These are phyloP conservation scores for Colletotrichum kahawae DNA, from an alignment of 2,329 filamentous ascomycete genomes.

Conservation along the genomic window DNA sequence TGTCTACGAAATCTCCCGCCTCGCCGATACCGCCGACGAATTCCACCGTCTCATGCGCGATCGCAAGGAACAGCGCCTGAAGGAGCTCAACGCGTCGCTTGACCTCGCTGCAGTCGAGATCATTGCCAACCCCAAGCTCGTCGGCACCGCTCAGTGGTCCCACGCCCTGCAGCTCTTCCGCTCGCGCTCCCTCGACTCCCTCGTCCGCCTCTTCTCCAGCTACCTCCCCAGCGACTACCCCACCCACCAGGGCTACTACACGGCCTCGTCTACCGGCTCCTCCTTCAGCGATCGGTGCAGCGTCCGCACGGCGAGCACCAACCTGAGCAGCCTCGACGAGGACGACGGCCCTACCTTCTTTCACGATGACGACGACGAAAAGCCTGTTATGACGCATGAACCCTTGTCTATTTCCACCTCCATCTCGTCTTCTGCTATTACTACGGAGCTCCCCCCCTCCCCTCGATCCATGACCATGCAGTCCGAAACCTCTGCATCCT, in stretches of 20 bases:
- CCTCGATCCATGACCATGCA: slow-evolving; percentile 56
- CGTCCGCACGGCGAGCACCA: slow-evolving; percentile 40
- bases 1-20: slow-evolving; percentile 61
- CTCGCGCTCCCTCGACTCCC: slow-evolving; percentile 62
- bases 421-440: slow-evolving; percentile 25
- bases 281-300: slow-evolving; percentile 43
- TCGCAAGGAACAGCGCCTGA: slow-evolving; percentile 58
- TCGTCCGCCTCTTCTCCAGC: slow-evolving; percentile 64
- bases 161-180: slow-evolving; percentile 65
- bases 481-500: slow-evolving; percentile 47
- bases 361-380: slow-evolving; percentile 44
- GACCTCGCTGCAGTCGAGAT: slow-evolving; percentile 65
- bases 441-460: slow-evolving; percentile 45
- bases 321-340: slow-evolving; percentile 44
- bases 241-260: slow-evolving; percentile 40
- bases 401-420: slow-evolving; percentile 39
- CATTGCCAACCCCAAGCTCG: slow-evolving; percentile 62
- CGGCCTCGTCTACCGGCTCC: slow-evolving; percentile 38
- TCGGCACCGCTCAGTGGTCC: slow-evolving; percentile 65
- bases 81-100: slow-evolving; percentile 60
- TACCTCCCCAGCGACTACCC: slow-evolving; percentile 59
- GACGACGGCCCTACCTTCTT: slow-evolving; percentile 41
- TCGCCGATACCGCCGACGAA: slow-evolving; percentile 54
- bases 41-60: slow-evolving; percentile 59
- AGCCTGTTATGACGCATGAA: slow-evolving; percentile 49